Evolutionary conservation across 2,329 filamentous ascomycete species (phyloP).

Genomic region (Pestalotiopsis sp.): DNA sequence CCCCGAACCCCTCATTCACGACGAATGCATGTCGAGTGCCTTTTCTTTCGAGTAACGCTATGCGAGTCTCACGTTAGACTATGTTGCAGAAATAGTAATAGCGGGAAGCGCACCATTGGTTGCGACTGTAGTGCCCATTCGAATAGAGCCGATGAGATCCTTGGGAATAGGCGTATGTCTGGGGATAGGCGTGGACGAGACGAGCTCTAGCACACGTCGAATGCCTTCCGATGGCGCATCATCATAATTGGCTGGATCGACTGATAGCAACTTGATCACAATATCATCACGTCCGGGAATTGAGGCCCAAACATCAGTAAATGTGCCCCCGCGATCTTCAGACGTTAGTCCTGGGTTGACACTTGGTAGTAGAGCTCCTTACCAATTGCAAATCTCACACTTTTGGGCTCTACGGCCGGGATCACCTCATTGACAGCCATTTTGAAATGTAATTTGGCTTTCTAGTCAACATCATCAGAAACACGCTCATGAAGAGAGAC

Average conservation of each 20-base stretch:
- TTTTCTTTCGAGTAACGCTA: constrained; percentile 66
- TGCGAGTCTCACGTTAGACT: background rate
- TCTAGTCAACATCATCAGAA: background rate
- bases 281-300: constrained; percentile 68
- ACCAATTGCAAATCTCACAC: constrained; percentile 24
- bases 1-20: constrained; percentile 59
- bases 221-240: constrained; percentile 74
- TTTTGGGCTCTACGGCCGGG: constrained; percentile 19
- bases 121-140: constrained; percentile 56
- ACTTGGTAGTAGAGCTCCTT: background rate
- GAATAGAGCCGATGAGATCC: constrained; percentile 24
- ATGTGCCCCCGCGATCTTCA: constrained; percentile 11
- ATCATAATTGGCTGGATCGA: constrained; percentile 69
- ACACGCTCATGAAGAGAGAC: background rate
- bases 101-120: constrained; percentile 55
- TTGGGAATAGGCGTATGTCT: constrained; percentile 33
- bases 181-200: constrained; percentile 59
- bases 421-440: constrained; percentile 18
- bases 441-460: background rate
- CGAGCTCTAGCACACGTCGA: constrained; percentile 64
- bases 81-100: too few relatives aligned
- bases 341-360: background rate
- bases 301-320: constrained; percentile 47
- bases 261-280: constrained; percentile 73
- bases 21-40: constrained; percentile 72